phyloP scores from a whole-genome alignment of 805 yeast genomes.

The Yarrowia phangngaensis region DNA sequence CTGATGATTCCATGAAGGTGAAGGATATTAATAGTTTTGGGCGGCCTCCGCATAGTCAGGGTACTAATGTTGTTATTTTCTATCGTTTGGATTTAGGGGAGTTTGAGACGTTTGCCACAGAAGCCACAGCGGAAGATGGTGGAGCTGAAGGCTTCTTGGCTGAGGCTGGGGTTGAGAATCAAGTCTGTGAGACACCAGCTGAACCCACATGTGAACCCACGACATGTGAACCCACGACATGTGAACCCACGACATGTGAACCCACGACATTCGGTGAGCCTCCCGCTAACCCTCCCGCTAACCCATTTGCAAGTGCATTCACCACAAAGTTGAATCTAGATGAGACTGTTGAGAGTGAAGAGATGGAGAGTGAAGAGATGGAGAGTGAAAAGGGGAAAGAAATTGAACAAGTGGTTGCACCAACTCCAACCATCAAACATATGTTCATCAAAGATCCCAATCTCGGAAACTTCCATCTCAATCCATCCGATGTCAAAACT shows the following conservation, averaged over 20 bases:
- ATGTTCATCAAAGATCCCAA: conserved; percentile 2
- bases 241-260: too few species aligned
- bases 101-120: too few species aligned
- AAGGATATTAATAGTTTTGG: conserved; percentile 17
- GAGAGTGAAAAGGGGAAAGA: conserved; percentile 18
- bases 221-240: too few species aligned
- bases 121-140: not conserved
- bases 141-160: not conserved
- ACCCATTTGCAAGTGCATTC: conserved; percentile 13
- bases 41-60: conserved; percentile 9
- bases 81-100: conserved; percentile 2
- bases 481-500: conserved; percentile 5
- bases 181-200: not conserved
- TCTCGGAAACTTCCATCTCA: conserved; percentile 16
- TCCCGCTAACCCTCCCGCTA: not conserved
- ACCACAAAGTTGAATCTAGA: conserved; percentile 14
- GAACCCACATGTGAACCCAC: too few species aligned
- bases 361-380: too few species aligned
- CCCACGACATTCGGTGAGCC: too few species aligned
- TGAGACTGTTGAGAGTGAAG: too few species aligned
- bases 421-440: conserved; percentile 18
- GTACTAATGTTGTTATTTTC: conserved; percentile 14
- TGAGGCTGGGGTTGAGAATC: not conserved
- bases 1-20: conserved; percentile 11
- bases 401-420: not conserved